These are phyloP conservation scores for Arabidopsis hybrid DNA, from an alignment of 441 rosid species.

Conservation along the genomic window DNA sequence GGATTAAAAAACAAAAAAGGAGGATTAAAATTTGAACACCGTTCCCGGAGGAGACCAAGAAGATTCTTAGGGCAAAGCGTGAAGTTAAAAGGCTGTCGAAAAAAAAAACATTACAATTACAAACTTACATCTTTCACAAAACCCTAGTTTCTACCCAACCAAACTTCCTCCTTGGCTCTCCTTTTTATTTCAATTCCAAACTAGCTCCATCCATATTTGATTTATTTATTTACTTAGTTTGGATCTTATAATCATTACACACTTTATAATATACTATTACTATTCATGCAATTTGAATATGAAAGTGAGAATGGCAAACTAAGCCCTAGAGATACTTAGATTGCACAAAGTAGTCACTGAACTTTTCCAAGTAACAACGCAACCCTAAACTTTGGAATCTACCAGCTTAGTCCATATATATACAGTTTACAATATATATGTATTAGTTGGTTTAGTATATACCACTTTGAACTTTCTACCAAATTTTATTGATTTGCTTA, in stretches of 20 bases:
- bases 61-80: constrained; percentile 48
- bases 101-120: constrained; percentile 39
- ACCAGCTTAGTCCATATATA: constrained; percentile 5
- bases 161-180: constrained; percentile 45
- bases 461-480: not conserved
- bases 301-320: constrained; percentile 19
- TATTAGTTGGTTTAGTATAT: not conserved
- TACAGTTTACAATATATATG: not conserved
- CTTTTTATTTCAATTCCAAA: constrained; percentile 42
- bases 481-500: not conserved
- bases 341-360: constrained; percentile 27
- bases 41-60: constrained; percentile 49
- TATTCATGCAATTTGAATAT: constrained; percentile 39
- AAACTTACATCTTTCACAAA: constrained; percentile 47
- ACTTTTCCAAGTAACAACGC: constrained; percentile 4
- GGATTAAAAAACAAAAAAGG: constrained; percentile 7
- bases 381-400: constrained; percentile 17
- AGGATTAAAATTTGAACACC: constrained; percentile 37
- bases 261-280: constrained; percentile 34
- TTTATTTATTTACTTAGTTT: constrained; percentile 27
- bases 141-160: constrained; percentile 47
- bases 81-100: constrained; percentile 47
- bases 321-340: constrained; percentile 12
- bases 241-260: constrained; percentile 46
- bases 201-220: constrained; percentile 30